Evolutionary conservation across 345 rosid genomes (phyloP).

Genomic region (Salix caprea): DNA sequence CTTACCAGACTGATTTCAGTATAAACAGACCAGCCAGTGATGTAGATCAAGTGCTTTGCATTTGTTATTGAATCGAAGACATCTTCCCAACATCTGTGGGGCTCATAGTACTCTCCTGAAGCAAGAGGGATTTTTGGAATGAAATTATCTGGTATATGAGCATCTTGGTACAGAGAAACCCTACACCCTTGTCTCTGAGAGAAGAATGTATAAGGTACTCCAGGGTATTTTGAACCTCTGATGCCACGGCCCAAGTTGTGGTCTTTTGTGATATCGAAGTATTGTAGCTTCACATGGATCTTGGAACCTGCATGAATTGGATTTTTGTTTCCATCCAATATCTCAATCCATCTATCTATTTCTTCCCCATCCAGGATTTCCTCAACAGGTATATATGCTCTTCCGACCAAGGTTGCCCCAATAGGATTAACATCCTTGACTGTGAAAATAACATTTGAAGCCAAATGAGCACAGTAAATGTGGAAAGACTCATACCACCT

Average conservation of each 20-base stretch:
- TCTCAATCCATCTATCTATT: slow-evolving; percentile 84
- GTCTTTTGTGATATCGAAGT: slow-evolving; percentile 67
- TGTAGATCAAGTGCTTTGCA: slow-evolving; percentile 84
- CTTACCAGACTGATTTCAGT: slow-evolving; percentile 79
- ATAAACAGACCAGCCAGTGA: slow-evolving; percentile 98
- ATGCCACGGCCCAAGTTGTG: slow-evolving; percentile 65
- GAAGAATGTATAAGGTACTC: slow-evolving; percentile 88
- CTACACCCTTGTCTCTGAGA: slow-evolving; percentile 82
- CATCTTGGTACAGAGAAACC: slow-evolving; percentile 91
- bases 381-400: slow-evolving; percentile 73
- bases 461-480: slow-evolving; percentile 85
- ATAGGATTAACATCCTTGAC: slow-evolving; percentile 85
- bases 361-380: slow-evolving; percentile 72
- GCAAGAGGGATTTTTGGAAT: slow-evolving; percentile 87
- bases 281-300: slow-evolving; percentile 89
- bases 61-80: slow-evolving; percentile 79
- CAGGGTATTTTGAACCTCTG: slow-evolving; percentile 68
- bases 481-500: slow-evolving; percentile 90
- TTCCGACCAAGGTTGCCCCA: slow-evolving; percentile 85
- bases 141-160: slow-evolving; percentile 82
- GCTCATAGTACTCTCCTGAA: slow-evolving; percentile 73
- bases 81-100: slow-evolving; percentile 98
- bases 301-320: slow-evolving; percentile 58
- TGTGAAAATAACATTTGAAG: slow-evolving; percentile 77
- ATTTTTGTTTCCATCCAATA: slow-evolving; percentile 59